Evolutionary conservation across 2,329 filamentous ascomycete genomes (phyloP).

Genomic region (Nemania diffusa): DNA sequence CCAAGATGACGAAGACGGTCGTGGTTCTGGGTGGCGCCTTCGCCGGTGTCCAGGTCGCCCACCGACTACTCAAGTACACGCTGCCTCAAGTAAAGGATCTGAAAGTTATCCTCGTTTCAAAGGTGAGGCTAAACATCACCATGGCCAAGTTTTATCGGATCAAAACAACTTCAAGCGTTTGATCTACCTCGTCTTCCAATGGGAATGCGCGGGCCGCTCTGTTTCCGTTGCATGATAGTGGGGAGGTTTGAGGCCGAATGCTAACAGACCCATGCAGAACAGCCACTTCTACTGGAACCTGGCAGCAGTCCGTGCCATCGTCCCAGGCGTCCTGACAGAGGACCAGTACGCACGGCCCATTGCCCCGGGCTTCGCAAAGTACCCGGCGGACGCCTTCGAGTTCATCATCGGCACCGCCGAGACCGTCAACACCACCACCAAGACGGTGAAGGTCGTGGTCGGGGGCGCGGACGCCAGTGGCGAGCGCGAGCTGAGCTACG

Average conservation of each 20-base stretch:
- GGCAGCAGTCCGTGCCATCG: slow-evolving; percentile 64
- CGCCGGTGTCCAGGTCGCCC: slow-evolving; percentile 63
- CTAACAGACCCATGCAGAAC: slow-evolving; percentile 54
- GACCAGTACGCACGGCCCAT: slow-evolving; percentile 63
- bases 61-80: slow-evolving; percentile 65
- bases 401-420: slow-evolving; percentile 63
- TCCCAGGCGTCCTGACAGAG: slow-evolving; percentile 61
- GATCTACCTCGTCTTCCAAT: neutral
- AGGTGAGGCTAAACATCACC: slow-evolving; percentile 52
- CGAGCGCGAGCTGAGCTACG: slow-evolving; percentile 57
- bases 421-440: slow-evolving; percentile 52
- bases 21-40: slow-evolving; percentile 66
- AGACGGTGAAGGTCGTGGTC: slow-evolving; percentile 57
- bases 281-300: slow-evolving; percentile 70
- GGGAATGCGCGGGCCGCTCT: neutral
- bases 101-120: slow-evolving; percentile 66
- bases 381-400: slow-evolving; percentile 61
- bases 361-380: slow-evolving; percentile 60
- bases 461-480: slow-evolving; percentile 43
- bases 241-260: neutral
- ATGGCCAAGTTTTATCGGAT: neutral
- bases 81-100: slow-evolving; percentile 56
- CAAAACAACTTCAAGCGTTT: neutral
- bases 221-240: neutral
- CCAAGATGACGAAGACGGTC: slow-evolving; percentile 49